Evolutionary conservation across 768 basidiomycete genomes (phyloP).

Genomic region (Lentinula edodes): DNA sequence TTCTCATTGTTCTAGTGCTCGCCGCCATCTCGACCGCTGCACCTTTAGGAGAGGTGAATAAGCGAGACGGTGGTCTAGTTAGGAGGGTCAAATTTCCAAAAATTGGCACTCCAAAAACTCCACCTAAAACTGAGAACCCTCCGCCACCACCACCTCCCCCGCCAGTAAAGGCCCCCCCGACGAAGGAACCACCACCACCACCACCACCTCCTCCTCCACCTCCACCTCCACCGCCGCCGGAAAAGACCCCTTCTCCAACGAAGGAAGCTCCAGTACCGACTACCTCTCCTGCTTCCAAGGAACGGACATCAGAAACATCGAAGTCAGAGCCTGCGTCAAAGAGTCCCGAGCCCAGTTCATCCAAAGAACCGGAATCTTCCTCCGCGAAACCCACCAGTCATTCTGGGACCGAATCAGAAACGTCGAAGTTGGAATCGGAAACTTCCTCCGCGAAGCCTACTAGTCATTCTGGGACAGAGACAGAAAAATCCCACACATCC

Average conservation of each 20-base stretch:
- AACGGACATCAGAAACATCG: background rate
- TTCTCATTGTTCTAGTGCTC: background rate
- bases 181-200: background rate
- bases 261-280: background rate
- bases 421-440: background rate
- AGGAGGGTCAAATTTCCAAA: background rate
- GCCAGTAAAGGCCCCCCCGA: background rate
- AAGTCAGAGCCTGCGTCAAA: background rate
- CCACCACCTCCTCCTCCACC: background rate
- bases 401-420: background rate
- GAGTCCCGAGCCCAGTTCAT: background rate
- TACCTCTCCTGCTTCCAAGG: background rate
- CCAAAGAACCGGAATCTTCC: background rate
- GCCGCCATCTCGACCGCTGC: background rate
- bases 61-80: background rate
- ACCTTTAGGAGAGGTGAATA: background rate
- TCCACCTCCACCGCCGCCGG: background rate
- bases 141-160: background rate
- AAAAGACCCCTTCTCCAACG: too few relatives aligned
- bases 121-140: background rate
- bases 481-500: background rate
- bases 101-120: background rate
- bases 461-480: background rate
- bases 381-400: background rate
- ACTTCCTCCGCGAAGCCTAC: background rate